Percentiles rank a stretch among this genome's conserved stretches.
These are phyloP conservation scores for Talaromyces sp. DNA, from an alignment of 2,329 filamentous ascomycete species.

Conservation along the genomic window DNA sequence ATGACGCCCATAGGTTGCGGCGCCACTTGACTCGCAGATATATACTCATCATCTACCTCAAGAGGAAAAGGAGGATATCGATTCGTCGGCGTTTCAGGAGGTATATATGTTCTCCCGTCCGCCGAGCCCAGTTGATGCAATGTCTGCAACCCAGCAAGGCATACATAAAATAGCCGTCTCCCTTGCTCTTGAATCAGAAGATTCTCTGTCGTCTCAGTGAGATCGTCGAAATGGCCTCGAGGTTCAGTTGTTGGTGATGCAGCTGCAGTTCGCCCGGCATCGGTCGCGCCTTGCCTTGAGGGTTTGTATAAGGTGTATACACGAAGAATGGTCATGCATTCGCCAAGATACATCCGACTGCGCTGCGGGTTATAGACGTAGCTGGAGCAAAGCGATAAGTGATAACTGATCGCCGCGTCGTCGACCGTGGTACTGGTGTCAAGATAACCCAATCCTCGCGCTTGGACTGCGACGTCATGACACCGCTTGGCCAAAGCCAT, in stretches of 20 bases:
- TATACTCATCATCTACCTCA: slow-evolving; percentile 80
- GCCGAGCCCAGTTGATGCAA: slow-evolving; percentile 72
- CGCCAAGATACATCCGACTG: slow-evolving; percentile 42
- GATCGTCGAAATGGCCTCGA: slow-evolving; percentile 23
- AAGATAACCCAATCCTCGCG: slow-evolving; percentile 43
- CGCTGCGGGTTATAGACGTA: slow-evolving; percentile 40
- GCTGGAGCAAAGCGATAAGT: slow-evolving; percentile 39
- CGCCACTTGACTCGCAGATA: slow-evolving; percentile 66
- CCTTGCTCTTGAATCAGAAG: slow-evolving; percentile 48
- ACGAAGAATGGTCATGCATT: slow-evolving; percentile 42
- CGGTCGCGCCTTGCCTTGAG: slow-evolving; percentile 22
- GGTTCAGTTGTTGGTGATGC: slow-evolving; percentile 20
- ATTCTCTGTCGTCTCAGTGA: slow-evolving; percentile 25
- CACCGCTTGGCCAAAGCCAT: slow-evolving; percentile 43
- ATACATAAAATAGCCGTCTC: slow-evolving; percentile 71
- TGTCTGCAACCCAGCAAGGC: slow-evolving; percentile 71
- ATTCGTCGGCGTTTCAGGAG: slow-evolving; percentile 69
- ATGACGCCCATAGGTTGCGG: slow-evolving; percentile 65
- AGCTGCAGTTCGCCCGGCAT: slow-evolving; percentile 17
- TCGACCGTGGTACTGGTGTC: slow-evolving; percentile 42
- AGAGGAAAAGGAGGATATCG: slow-evolving; percentile 75
- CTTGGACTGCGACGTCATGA: slow-evolving; percentile 43
- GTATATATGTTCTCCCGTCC: slow-evolving; percentile 68
- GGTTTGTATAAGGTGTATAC: slow-evolving; percentile 36
- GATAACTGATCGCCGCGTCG: slow-evolving; percentile 45